phyloP scores from a whole-genome alignment of 192 early-diverging fungal species.

The Mortierella antarctica region DNA sequence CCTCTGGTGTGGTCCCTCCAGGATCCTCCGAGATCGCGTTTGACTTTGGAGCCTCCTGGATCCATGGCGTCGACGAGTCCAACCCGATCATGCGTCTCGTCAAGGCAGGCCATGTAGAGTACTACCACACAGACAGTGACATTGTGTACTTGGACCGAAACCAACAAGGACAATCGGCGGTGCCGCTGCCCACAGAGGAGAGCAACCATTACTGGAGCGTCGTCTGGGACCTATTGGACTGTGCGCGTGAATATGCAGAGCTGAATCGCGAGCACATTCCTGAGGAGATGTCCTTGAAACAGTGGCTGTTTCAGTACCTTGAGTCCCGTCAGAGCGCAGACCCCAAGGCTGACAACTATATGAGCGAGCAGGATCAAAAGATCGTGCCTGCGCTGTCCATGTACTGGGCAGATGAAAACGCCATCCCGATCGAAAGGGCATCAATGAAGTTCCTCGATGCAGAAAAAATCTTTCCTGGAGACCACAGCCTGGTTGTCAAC shows the following conservation, averaged over 20 bases:
- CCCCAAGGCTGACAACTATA: conserved; percentile 19
- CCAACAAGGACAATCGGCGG: background rate
- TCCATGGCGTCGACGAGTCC: conserved; percentile 40
- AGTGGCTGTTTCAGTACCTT: conserved; percentile 27
- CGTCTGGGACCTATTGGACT: conserved; percentile 39
- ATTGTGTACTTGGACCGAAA: conserved; percentile 15
- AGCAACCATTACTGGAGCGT: conserved; percentile 32
- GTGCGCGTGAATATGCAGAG: conserved; percentile 21
- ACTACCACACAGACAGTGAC: conserved; percentile 34
- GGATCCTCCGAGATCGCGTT: conserved; percentile 11
- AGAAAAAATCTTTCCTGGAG: conserved; percentile 43
- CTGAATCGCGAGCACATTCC: conserved; percentile 28
- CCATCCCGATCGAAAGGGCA: conserved; percentile 29
- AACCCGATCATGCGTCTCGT: conserved; percentile 26
- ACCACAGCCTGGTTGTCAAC: conserved; percentile 41
- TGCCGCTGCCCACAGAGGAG: background rate
- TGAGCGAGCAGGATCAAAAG: conserved; percentile 9
- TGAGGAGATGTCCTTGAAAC: conserved; percentile 14
- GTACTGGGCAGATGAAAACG: conserved; percentile 51
- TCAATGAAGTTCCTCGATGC: conserved; percentile 53
- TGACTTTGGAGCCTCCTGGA: conserved; percentile 53
- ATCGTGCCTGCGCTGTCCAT: conserved; percentile 11
- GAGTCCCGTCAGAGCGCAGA: conserved; percentile 9
- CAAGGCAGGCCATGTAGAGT: conserved; percentile 15
- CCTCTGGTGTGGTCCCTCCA: conserved; percentile 6